phyloP scores from a whole-genome alignment of 768 basidiomycete genomes.

The Lactifluus echinatus region DNA sequence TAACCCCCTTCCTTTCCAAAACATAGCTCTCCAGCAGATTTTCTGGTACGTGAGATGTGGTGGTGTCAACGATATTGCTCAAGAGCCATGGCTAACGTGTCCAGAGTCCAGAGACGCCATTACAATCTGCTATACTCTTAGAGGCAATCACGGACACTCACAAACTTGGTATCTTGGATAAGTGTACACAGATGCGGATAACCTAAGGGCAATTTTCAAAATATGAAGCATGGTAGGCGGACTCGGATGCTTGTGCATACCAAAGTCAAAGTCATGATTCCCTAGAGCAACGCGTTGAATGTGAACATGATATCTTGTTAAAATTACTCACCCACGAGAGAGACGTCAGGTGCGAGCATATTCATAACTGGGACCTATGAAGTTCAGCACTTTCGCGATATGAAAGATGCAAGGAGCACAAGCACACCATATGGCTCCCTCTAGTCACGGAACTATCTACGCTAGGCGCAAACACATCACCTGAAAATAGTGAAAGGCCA shows the following conservation, averaged over 20 bases:
- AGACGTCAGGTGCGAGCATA: slow-evolving; percentile 65
- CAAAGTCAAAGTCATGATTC: slow-evolving; percentile 91
- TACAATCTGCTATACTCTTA: neutral
- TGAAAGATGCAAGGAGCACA: neutral
- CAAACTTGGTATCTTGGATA: slow-evolving; percentile 66
- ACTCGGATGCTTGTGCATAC: slow-evolving; percentile 32
- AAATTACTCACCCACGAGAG: slow-evolving; percentile 57
- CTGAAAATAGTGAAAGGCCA: slow-evolving; percentile 79
- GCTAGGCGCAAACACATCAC: slow-evolving; percentile 83
- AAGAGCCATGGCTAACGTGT: slow-evolving; percentile 70
- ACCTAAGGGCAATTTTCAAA: slow-evolving; percentile 29
- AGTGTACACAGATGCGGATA: slow-evolving; percentile 61
- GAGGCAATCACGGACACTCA: slow-evolving; percentile 29
- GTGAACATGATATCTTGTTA: neutral
- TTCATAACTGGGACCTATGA: slow-evolving; percentile 82
- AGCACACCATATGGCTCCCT: slow-evolving; percentile 80
- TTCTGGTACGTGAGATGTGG: slow-evolving; percentile 54
- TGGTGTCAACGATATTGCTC: slow-evolving; percentile 74
- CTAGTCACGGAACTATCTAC: slow-evolving; percentile 82
- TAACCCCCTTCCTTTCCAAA: slow-evolving; percentile 59
- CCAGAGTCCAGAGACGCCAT: neutral
- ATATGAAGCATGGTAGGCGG: neutral
- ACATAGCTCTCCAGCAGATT: slow-evolving; percentile 53
- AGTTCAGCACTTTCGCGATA: neutral
- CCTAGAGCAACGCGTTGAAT: slow-evolving; percentile 34